Base-by-base conservation (phyloP, 2,329 filamentous ascomycete species). In the Fusarium domesticum region DNA sequence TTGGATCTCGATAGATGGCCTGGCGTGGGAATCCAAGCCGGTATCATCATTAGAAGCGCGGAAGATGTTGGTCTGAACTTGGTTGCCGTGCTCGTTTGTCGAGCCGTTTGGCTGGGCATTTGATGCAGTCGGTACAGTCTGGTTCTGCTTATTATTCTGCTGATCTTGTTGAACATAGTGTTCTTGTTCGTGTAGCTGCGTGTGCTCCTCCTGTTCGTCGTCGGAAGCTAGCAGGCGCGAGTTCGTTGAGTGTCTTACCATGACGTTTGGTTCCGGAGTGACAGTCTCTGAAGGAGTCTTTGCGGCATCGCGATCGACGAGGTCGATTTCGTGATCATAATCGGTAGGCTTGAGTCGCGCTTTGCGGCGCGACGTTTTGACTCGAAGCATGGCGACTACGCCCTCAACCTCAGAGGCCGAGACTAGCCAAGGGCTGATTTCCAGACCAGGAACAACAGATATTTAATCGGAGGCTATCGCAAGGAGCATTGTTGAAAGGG, bases 241-340 rank as follows among this genome's bases (percentile, higher is more conserved):
- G 5, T 51, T 59, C 17, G 57, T 57, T n/a, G 61, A 53, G 31
- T 44, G 51, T 38, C 54, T 56, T 14, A 31, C 32, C 34, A 59
- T 42, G 6, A 40, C 41, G 37, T 47, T 41, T 12, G 56, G 50
- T 30, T 61, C 54, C 15, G 50, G 52, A 17, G 51, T 53, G 16
- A 40, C 28, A 15, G 53, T 42, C 39, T 45, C 42, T 37, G 52
- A 42, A 32, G 57, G 56, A 31, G 59, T 59, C 37, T 44, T 42
- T 11, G 52, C 54, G 48, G 61, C 50, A 59, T 72, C 71, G 43
- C 73, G 70, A 64, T 89, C 84, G 54, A 87, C 72, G 30, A 91
- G 78, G 54, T 64, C 69, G 60, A 91, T 90, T 63, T 84, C 82
- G 65, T 88, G 85, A 58, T 85, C 82, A 60, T 84, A 85, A 55